Evolutionary conservation across 2,329 filamentous ascomycete genomes (phyloP).

Genomic region (Septoria linicola): DNA sequence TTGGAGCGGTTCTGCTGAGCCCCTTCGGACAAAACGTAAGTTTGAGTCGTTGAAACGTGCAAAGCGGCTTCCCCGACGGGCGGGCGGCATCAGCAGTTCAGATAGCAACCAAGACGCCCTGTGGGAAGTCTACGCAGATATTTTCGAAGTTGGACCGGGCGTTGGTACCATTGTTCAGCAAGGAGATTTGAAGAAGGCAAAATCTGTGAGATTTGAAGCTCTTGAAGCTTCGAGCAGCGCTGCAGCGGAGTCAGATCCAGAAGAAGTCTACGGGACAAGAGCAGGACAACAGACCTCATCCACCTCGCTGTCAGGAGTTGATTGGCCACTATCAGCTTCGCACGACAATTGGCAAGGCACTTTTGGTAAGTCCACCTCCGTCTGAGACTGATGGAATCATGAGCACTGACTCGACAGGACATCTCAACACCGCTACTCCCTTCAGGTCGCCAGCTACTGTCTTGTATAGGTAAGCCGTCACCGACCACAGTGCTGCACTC

Average conservation of each 20-base stretch:
- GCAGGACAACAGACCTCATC: conserved; percentile 22
- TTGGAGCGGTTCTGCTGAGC: conserved; percentile 10
- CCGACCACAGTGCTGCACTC: background rate
- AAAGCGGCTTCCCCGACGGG: conserved; percentile 34
- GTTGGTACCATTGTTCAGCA: background rate
- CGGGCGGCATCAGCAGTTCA: conserved; percentile 15
- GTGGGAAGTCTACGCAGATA: conserved; percentile 37
- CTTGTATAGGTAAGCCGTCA: conserved; percentile 24
- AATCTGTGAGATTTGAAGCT: conserved; percentile 5
- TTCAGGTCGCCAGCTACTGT: conserved; percentile 32
- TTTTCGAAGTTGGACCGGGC: conserved; percentile 25
- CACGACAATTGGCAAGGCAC: conserved; percentile 31
- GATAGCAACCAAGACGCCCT: conserved; percentile 17
- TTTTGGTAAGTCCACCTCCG: conserved; percentile 28
- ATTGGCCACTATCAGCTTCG: conserved; percentile 34
- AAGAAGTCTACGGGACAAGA: conserved; percentile 1
- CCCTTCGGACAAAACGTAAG: conserved; percentile 35
- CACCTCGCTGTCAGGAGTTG: conserved; percentile 32
- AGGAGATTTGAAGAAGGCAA: conserved; percentile 12
- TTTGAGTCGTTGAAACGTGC: conserved; percentile 31
- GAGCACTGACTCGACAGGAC: conserved; percentile 25
- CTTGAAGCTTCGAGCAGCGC: background rate
- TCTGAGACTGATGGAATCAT: background rate
- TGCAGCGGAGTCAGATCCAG: background rate
- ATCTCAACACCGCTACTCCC: conserved; percentile 22